Evolutionary conservation across 139 green algal species (phyloP).

Genomic region (Micromonas commoda): DNA sequence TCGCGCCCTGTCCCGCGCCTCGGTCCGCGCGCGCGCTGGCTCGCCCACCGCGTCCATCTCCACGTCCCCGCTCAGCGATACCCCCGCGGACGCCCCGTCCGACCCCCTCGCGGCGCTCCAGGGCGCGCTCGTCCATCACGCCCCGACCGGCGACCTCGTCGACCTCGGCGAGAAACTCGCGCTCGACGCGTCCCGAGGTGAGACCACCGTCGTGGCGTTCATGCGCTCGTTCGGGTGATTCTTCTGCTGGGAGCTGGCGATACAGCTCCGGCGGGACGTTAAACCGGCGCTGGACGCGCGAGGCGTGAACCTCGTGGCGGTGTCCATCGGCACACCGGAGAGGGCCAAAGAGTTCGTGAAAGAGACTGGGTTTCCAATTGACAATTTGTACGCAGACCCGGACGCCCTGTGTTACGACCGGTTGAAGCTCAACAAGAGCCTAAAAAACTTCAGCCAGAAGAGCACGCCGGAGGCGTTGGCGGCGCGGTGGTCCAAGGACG

Average conservation of each 20-base stretch:
- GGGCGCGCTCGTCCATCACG: too few species aligned
- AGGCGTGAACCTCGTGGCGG: constrained; percentile 59
- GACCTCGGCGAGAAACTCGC: too few species aligned
- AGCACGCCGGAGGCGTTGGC: constrained; percentile 56
- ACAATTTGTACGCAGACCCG: constrained; percentile 71
- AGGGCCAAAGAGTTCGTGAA: constrained; percentile 61
- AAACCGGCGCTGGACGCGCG: constrained; percentile 57
- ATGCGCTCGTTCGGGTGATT: constrained; percentile 67
- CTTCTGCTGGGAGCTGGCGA: constrained; percentile 71
- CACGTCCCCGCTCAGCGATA: too few species aligned
- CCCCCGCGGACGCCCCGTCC: too few species aligned
- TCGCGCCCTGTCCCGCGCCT: too few species aligned
- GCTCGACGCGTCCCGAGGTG: too few species aligned
- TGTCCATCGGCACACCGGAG: constrained; percentile 65
- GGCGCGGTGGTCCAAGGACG: constrained; percentile 39
- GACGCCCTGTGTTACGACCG: constrained; percentile 62
- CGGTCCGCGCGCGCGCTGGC: too few species aligned
- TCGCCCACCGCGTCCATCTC: too few species aligned
- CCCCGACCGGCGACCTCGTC: too few species aligned
- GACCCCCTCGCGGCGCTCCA: too few species aligned
- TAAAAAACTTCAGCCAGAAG: constrained; percentile 47
- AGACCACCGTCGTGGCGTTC: constrained; percentile 55
- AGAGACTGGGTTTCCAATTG: constrained; percentile 58
- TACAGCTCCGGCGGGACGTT: constrained; percentile 63
- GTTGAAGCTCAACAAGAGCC: constrained; percentile 28